Conservation (phyloP, 2,329 filamentous ascomycete species). For the Neofusicoccum parvum region DNA sequence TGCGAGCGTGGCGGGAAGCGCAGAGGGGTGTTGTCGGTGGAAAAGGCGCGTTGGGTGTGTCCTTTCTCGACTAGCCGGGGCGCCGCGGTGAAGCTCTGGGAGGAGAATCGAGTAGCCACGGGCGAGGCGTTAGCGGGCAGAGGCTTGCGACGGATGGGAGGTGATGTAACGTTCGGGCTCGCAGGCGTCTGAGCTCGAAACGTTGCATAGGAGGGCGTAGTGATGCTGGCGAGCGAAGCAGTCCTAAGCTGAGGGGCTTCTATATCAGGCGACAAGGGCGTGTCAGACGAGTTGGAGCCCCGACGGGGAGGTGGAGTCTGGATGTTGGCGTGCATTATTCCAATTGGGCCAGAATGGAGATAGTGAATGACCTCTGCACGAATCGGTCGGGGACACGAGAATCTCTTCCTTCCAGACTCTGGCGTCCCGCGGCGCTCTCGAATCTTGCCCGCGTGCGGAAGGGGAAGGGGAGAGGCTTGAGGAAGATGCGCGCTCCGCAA, state of each 20-base stretch:
- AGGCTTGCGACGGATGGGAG: constrained; percentile 55
- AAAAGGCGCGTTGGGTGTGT: constrained; percentile 28
- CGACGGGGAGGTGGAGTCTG: constrained; percentile 18
- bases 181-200: constrained; percentile 47
- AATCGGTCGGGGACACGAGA: constrained; percentile 15
- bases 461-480: constrained; percentile 20
- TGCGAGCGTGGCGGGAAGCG: constrained; percentile 31
- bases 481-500: constrained; percentile 19
- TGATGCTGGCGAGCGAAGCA: constrained; percentile 43
- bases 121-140: constrained; percentile 55
- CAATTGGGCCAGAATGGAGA: constrained; percentile 17
- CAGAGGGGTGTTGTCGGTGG: constrained; percentile 34
- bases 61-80: constrained; percentile 31
- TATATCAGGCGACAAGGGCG: constrained; percentile 22
- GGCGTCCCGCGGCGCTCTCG: constrained; percentile 20
- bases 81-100: constrained; percentile 45
- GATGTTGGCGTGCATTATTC: constrained; percentile 19
- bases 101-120: constrained; percentile 46
- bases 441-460: constrained; percentile 18
- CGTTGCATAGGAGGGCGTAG: constrained; percentile 46
- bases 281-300: constrained; percentile 19
- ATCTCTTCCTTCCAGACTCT: constrained; percentile 21
- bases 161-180: constrained; percentile 43
- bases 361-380: constrained; percentile 17
- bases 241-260: constrained; percentile 22